phyloP scores from a whole-genome alignment of 2,329 filamentous ascomycete species.

The Microascus cirrosus region DNA sequence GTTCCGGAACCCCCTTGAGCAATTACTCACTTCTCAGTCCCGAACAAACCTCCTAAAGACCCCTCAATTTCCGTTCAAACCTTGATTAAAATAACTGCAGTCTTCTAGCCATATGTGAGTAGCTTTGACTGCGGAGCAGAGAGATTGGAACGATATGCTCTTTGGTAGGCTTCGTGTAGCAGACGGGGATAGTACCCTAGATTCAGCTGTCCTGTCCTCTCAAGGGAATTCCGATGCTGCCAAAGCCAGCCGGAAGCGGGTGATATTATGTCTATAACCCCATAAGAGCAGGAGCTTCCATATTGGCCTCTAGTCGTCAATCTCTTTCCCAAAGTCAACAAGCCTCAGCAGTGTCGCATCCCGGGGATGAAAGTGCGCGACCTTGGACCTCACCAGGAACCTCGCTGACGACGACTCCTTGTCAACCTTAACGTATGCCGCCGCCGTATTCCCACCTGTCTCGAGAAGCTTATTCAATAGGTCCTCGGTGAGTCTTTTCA shows the following conservation, averaged over 20 bases:
- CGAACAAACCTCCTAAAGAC: no score
- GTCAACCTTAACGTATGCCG: slow-evolving; percentile 45
- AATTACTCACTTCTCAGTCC: no score
- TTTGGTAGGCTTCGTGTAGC: no score
- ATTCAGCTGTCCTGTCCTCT: no score
- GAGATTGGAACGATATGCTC: no score
- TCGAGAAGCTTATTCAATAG: slow-evolving; percentile 48
- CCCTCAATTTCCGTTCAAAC: no score
- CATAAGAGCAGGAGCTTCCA: neutral
- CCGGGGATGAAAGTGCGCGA: slow-evolving; percentile 54
- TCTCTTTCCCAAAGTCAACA: slow-evolving; percentile 52
- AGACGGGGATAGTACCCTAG: no score
- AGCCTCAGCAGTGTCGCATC: slow-evolving; percentile 49
- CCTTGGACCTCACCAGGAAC: slow-evolving; percentile 54
- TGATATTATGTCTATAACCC: neutral
- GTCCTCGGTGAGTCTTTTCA: slow-evolving; percentile 48
- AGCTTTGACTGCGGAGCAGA: no score
- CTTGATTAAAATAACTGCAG: no score
- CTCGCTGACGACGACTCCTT: slow-evolving; percentile 52
- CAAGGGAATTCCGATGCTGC: neutral
- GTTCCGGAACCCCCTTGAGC: no score
- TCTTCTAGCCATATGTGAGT: no score
- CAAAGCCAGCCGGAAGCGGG: neutral
- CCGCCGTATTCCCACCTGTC: slow-evolving; percentile 40
- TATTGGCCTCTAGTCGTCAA: slow-evolving; percentile 35